These are phyloP conservation scores for Alternaria rosae DNA, from an alignment of 2,329 filamentous ascomycete genomes.

Conservation along the genomic window DNA sequence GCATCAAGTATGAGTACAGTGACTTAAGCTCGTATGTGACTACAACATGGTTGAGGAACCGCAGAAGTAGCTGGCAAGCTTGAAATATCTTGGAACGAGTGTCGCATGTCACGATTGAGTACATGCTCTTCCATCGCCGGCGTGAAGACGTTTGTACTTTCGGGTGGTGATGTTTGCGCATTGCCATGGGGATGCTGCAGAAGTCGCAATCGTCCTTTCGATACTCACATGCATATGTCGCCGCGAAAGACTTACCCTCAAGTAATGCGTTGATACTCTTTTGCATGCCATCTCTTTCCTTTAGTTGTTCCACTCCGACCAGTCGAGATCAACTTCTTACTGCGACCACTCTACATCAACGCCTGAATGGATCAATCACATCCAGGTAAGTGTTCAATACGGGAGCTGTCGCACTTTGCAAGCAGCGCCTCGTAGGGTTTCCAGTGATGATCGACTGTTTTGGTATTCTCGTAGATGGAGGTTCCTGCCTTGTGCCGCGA, in stretches of 20 bases:
- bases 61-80: not conserved
- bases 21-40: not conserved
- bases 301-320: no score
- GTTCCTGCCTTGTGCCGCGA: not conserved
- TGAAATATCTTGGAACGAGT: no score
- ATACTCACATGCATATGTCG: not conserved
- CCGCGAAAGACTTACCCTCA: not conserved
- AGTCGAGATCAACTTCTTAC: not conserved
- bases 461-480: not conserved
- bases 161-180: not conserved
- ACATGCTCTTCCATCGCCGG: not conserved
- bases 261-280: not conserved
- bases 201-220: not conserved
- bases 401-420: not conserved
- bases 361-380: not conserved
- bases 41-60: not conserved
- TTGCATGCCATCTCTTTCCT: not conserved
- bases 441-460: not conserved
- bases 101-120: not conserved
- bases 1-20: no score
- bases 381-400: not conserved
- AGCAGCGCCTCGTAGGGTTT: not conserved
- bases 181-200: fast-evolving
- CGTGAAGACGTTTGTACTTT: not conserved
- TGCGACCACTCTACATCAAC: not conserved